Evolutionary conservation across 2,329 filamentous ascomycete species (phyloP), one percentile per base, ranked within the genome.

Genomic region (Akanthomyces lecanii): DNA sequence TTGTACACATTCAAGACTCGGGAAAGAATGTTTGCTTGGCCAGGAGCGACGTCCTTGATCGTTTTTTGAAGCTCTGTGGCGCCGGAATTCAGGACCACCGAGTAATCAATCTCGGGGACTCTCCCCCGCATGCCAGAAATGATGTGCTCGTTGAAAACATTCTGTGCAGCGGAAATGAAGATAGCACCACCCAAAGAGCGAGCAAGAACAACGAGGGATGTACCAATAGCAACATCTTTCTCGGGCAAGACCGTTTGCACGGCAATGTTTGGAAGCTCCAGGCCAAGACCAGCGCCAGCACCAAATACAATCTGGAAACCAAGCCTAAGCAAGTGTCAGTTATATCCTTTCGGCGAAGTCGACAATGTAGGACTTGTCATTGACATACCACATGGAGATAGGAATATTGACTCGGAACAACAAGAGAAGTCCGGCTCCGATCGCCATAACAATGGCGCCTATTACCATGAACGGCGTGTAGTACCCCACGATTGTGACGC

Each of bases 231-330:
- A 3, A 79, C 74, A 60, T 81, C 78, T 14, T 68, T 66, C 12
- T 57, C 69, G 12, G 72, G 70, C 12, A 82, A 74, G 11, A 81
- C 78, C 0, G 77, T 78, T 67, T 81, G 79, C 10, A 77, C 78
- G 0, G 77, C 79, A 18, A 81, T 67, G 61, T 77, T 78, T 5
- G 79, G 77, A 11, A 74, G 74, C 69, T 81, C 79, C 63, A 79
- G 74, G 38, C 71, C 71, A 40, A 71, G 66, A 28, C 78, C 79
- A 65, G 77, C 68, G 23, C 76, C 80, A 48, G 74, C 71, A 63
- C 79, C 78, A 65, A 75, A 77, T 16, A 81, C 18, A 12, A 67
- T 25, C 23, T 30, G 33, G 2, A 33, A 25, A 8, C 25, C 48
- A 28, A 33, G 25, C 48, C 48, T 52, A 28, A 52, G 12, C 25